Evolutionary conservation across 2,329 filamentous ascomycete genomes (phyloP), one percentile per base, ranked within the genome.

Genomic region (Cadophora malorum): DNA sequence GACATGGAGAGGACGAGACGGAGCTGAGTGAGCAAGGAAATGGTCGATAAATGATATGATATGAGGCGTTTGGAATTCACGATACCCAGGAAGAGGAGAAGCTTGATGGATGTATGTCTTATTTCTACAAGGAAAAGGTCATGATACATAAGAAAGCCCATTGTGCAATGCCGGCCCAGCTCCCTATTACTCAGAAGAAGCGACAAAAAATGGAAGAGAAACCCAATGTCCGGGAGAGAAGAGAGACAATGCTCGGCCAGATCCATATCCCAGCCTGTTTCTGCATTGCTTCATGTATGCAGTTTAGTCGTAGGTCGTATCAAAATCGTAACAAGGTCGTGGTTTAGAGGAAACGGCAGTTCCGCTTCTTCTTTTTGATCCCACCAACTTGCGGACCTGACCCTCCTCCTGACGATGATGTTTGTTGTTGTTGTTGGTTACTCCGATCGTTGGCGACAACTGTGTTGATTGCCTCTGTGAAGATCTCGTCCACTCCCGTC

Each of bases 401-500:
- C 68, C 66, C 66, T 45, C 69, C 66, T 47, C 60, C 52, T 25
- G 66, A 55, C 59, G 63, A 31, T 12, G 45, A 47, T 33, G 69
- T 35, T 55, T 66, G 66, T 50, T 65, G 52, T 50, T 65, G 52
- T 68, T 67, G 71, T 74, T 75, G 73, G 71, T 88, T 90, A 78
- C 89, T 89, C 76, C 84, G 82, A 78, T 94, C 93, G 76, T 94
- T 92, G 73, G 91, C 89, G 33, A 99, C 93, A 38, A 96, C 94
- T 63, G 92, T 95, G 76, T 94, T 88, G 78, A 99, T 94, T 66
- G 96, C 96, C 70, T 89, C 86, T 79, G 96, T 91, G 81, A 99
- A 99, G 78, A 98, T 96, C 77, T 98, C 95, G 79, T 98, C 93
- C 56, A 99, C 95, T 66, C 96, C 96, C 64, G 86, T 89, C 91